Conservation (phyloP, 2,329 filamentous ascomycete species). For the Verticillium albo-atrum region DNA sequence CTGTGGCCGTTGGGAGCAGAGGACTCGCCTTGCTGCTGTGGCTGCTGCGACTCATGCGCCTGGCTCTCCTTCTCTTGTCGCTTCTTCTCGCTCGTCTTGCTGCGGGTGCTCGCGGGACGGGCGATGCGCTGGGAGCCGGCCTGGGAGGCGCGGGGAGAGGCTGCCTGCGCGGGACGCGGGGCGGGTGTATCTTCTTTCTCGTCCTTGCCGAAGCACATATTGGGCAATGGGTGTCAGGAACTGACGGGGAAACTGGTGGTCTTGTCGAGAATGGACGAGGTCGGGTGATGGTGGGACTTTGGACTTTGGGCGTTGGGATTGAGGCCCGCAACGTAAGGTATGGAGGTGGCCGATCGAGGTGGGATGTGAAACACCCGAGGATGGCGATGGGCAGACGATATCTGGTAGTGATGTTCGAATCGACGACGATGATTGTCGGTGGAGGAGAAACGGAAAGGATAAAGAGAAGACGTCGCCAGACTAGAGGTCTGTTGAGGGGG, state of each 20-base stretch:
- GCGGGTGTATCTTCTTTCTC: conserved; percentile 31
- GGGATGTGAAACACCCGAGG: background rate
- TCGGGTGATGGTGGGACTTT: background rate
- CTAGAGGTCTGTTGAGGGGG: background rate
- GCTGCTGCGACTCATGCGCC: conserved; percentile 18
- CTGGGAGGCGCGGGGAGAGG: conserved; percentile 1
- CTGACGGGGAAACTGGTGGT: background rate
- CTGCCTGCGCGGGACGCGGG: conserved; percentile 30
- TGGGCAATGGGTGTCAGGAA: background rate
- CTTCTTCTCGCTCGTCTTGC: conserved; percentile 8
- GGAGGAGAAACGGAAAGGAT: background rate
- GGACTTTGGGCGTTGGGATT: background rate
- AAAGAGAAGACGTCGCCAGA: background rate
- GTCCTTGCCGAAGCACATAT: conserved; percentile 49
- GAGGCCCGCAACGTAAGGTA: background rate
- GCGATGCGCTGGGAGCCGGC: background rate
- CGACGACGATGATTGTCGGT: background rate
- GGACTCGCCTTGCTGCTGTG: conserved; percentile 15
- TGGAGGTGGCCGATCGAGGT: background rate
- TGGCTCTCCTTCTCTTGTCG: conserved; percentile 4
- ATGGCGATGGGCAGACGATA: background rate
- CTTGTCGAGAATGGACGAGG: background rate
- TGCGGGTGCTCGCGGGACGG: background rate
- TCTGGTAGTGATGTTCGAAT: background rate
- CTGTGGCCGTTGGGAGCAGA: conserved; percentile 14